Conservation (phyloP, 805 yeast species). For the Lipomyces orientalis region DNA sequence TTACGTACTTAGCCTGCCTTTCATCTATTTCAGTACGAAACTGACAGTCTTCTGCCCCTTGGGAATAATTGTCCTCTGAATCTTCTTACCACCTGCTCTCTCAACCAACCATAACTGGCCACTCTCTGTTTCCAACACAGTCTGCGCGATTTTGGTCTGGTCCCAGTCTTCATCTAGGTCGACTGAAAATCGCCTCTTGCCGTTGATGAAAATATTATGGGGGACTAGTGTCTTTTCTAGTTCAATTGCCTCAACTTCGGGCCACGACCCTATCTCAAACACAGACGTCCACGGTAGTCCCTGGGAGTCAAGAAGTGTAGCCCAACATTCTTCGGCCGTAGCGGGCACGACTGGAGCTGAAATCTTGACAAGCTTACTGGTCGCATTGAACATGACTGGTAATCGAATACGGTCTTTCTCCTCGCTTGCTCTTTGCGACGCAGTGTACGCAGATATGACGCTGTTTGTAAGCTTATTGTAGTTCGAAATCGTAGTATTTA, state of each 20-base stretch:
- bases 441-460: constrained; percentile 49
- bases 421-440: background rate
- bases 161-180: constrained; percentile 31
- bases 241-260: constrained; percentile 49
- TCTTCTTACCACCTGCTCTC: constrained; percentile 44
- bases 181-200: constrained; percentile 60
- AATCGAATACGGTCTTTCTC: constrained; percentile 14
- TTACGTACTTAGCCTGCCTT: background rate
- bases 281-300: constrained; percentile 55
- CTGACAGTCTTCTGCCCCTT: constrained; percentile 37
- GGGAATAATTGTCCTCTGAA: constrained; percentile 59
- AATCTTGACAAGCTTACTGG: constrained; percentile 60
- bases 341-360: constrained; percentile 85
- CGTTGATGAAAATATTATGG: constrained; percentile 71
- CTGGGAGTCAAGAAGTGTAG: constrained; percentile 46
- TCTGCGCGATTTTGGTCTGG: constrained; percentile 49
- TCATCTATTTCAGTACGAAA: constrained; percentile 26
- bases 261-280: constrained; percentile 66
- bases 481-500: constrained; percentile 88
- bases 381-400: constrained; percentile 50
- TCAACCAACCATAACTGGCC: constrained; percentile 52
- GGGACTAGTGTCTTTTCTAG: constrained; percentile 6
- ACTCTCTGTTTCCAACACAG: constrained; percentile 46
- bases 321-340: constrained; percentile 83
- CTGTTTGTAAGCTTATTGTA: constrained; percentile 80